Conservation (phyloP, 2,329 filamentous ascomycete species). For the Alternaria ethzedia region DNA sequence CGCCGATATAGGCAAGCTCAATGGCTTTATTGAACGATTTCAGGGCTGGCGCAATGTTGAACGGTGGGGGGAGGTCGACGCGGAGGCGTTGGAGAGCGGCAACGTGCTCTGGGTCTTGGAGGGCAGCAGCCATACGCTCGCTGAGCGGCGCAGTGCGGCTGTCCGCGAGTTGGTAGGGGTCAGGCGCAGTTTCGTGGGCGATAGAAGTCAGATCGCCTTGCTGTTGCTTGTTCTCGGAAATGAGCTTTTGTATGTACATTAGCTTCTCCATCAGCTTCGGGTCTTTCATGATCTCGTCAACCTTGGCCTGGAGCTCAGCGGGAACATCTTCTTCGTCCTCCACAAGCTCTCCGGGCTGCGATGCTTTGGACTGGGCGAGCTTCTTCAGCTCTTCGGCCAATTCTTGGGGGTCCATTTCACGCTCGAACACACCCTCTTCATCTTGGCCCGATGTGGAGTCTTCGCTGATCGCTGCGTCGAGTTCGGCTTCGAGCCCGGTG, state of each 20-base stretch:
- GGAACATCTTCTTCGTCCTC: constrained; percentile 30
- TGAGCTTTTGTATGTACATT: constrained; percentile 35
- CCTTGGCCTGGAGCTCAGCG: constrained; percentile 39
- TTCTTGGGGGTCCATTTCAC: constrained; percentile 28
- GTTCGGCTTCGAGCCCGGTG: constrained; percentile 26
- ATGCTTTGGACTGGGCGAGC: constrained; percentile 17
- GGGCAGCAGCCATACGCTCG: constrained; percentile 33
- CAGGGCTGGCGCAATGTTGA: constrained; percentile 41
- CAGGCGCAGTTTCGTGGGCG: constrained; percentile 32
- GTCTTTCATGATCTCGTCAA: constrained; percentile 45
- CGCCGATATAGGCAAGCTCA: constrained; percentile 43
- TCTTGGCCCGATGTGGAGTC: constrained; percentile 15
- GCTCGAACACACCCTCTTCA: constrained; percentile 23
- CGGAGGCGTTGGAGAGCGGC: constrained; percentile 35
- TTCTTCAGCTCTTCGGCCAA: constrained; percentile 31
- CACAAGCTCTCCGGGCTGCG: constrained; percentile 7
- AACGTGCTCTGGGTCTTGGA: constrained; percentile 37
- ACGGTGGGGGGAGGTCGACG: constrained; percentile 38
- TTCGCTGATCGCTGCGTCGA: constrained; percentile 27
- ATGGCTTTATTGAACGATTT: constrained; percentile 46
- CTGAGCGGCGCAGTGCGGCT: constrained; percentile 30
- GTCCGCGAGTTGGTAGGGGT: constrained; percentile 35
- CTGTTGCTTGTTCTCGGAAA: constrained; percentile 20
- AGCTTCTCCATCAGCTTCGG: constrained; percentile 44
- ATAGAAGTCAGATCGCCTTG: constrained; percentile 23